phyloP scores from a whole-genome alignment of 352 stramenopile species.

The Paralagenidium karlingii region DNA sequence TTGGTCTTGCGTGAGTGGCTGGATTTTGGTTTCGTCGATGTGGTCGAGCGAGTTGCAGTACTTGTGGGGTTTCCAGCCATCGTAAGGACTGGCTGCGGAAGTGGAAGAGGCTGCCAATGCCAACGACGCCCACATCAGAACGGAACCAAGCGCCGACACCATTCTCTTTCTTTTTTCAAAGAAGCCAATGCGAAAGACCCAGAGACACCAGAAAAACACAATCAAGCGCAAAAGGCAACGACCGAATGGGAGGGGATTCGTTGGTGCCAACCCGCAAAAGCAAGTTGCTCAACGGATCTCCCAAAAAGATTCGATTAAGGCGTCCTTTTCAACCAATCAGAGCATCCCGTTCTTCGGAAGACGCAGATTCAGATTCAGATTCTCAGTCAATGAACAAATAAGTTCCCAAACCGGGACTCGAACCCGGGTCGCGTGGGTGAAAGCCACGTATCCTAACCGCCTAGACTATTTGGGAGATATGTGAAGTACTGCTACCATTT shows the following conservation, averaged over 20 bases:
- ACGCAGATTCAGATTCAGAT: no score
- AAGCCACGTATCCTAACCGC: constrained; percentile 2
- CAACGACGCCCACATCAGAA: constrained; percentile 10
- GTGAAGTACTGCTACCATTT: no score
- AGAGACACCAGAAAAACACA: no score
- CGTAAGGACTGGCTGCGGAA: constrained; percentile 26
- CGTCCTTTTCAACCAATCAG: no score
- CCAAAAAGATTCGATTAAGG: no score
- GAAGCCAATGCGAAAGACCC: no score
- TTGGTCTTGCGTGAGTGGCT: constrained; percentile 42
- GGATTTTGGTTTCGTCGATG: constrained; percentile 47
- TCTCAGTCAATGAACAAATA: background rate
- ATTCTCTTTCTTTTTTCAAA: constrained; percentile 2
- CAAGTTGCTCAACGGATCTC: no score
- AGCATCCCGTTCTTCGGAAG: no score
- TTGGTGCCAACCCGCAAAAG: no score
- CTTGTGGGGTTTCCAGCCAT: constrained; percentile 62
- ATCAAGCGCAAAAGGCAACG: no score
- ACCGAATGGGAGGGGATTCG: no score
- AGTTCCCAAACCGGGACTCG: constrained; percentile 1
- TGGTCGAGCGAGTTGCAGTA: constrained; percentile 67
- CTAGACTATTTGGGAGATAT: constrained; percentile 1
- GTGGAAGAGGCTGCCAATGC: constrained; percentile 3
- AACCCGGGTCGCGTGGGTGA: constrained; percentile 1
- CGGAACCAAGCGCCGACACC: constrained; percentile 19